Base-by-base conservation (phyloP, 225 moss, liverwort and hornwort genomes). In the Marchantia polymorpha region DNA sequence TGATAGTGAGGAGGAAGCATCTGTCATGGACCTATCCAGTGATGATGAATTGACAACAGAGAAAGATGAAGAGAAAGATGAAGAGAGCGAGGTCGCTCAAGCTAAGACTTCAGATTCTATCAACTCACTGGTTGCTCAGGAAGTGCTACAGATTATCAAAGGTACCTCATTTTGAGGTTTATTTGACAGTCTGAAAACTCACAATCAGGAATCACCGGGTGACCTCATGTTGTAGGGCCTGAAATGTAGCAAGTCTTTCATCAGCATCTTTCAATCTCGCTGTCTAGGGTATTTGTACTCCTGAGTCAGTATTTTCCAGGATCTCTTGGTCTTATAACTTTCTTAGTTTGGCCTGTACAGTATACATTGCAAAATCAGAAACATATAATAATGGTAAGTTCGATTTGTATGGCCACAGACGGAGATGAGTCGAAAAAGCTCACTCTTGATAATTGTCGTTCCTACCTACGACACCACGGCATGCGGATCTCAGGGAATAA, bases 401-500 rank as follows among this genome's bases (percentile, higher is more conserved):
- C 27, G 48, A 51, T 63, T 39, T 12, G 8, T 22, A n/a, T 63
- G 49, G 25, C 75, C 19, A 25, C 51, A 61, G 51, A 52, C 84
- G 91, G 89, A 82, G 83, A 85, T 84, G 93, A 93, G 67, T 25
- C 89, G 29, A 87, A 87, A 75, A 91, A 86, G 56, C 83, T 95
- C 23, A 92, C 78, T 67, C 25, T 90, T 25, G 91, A 89, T 65
- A 71, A 87, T 11, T 84, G 94, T 53, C 91, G 88, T 74, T 69
- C 86, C 0, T 99, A 99, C 85, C 85, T 95, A 77, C 92, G 89
- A 15, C 76, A 87, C 60, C 65, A 90, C 79, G 80, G 88, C 64
- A 77, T 95, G 75, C 87, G 92, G 47, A 72, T 95, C 53, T 72
- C 81, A 77, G 97, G 97, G 78, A 65, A 82, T 29, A 99, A 99